Evolutionary conservation across 805 yeast species (phyloP), one percentile per base, ranked within the genome.

Genomic region (Cephaloascus fragrans): DNA sequence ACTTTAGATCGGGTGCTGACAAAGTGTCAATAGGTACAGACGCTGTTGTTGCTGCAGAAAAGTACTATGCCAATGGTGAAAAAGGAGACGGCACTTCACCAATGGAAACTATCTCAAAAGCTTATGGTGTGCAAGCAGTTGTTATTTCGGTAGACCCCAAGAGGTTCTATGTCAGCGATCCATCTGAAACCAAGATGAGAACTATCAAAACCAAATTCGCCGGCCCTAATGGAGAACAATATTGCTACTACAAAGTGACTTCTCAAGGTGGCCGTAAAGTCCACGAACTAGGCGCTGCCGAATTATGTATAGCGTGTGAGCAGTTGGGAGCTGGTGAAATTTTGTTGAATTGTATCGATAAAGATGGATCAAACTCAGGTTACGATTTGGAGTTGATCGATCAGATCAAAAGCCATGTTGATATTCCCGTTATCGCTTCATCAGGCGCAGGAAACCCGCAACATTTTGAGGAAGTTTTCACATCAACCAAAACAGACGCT

Each of bases 61-160:
- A 75, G 31, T 93, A 67, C 59, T 84, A 83, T 58, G 72, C 67
- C 1, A 66, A 67, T 36, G 82, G 80, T 33, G 59, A 64, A 19
- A 58, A 54, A 26, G 77, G 81, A 35, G 71, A 74, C 35, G 98
- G 98, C 0, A 69, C 64, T 2, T 71, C 95, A 0, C 96, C 98
- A 18, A 90, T 93, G 47, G 99, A 93, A 61, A 82, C 94, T 0
- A 93, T 93, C 19, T 86, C 97, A 1, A 72, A 74, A 32, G 84
- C 95, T 0, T 93, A 90, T 59, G 99, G 99, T 41, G 83, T 77
- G 17, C 99, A 93, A 61, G 98, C 98, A 0, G 99, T 93, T 4
- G 97, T 93, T 4, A 89, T 93, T 12, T 89, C 97, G 0, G 95
- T 93, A n/a, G 99, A 93, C 59, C 98, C 99, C 29, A 93, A 85